Conservation (phyloP, 768 basidiomycete genomes). For the Rhodotorula toruloides region DNA sequence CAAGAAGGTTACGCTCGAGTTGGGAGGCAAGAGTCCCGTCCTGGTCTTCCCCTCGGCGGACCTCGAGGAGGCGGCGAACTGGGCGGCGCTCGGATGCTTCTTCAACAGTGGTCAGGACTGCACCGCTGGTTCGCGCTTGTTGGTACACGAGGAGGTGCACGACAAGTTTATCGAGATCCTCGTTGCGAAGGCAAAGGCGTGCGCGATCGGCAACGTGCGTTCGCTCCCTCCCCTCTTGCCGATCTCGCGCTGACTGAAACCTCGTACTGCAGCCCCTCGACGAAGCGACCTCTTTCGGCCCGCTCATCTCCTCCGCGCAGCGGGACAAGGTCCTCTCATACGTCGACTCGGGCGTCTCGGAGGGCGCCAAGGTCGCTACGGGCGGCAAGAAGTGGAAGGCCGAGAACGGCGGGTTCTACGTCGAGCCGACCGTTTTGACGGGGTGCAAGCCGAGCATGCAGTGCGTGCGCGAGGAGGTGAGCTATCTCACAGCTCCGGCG, state of each 20-base stretch:
- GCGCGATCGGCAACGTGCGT: conserved; percentile 47
- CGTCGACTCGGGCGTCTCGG: conserved; percentile 74
- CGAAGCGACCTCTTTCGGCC: conserved; percentile 58
- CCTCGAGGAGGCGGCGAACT: conserved; percentile 63
- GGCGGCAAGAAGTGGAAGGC: conserved; percentile 57
- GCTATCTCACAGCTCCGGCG: no score
- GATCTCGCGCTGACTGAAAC: conserved; percentile 58
- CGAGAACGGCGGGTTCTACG: conserved; percentile 60
- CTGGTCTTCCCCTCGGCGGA: conserved; percentile 86
- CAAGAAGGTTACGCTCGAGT: conserved; percentile 92
- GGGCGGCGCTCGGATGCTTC: conserved; percentile 46
- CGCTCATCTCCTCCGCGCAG: conserved; percentile 64
- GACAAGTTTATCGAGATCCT: conserved; percentile 59
- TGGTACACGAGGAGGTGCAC: conserved; percentile 77
- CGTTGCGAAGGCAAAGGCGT: conserved; percentile 59
- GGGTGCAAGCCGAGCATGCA: conserved; percentile 82
- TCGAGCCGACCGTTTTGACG: conserved; percentile 87
- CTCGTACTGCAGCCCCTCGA: conserved; percentile 47
- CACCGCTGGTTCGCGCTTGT: conserved; percentile 84
- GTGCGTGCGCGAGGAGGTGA: conserved; percentile 56
- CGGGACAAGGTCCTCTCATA: conserved; percentile 80
- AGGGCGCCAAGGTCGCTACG: conserved; percentile 70
- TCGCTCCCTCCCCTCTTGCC: conserved; percentile 65
- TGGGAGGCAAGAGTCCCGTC: conserved; percentile 58
- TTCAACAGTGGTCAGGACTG: conserved; percentile 55